These are phyloP conservation scores for Angomonas ambiguus DNA, from an alignment of 208 protist genomes.

Conservation along the genomic window DNA sequence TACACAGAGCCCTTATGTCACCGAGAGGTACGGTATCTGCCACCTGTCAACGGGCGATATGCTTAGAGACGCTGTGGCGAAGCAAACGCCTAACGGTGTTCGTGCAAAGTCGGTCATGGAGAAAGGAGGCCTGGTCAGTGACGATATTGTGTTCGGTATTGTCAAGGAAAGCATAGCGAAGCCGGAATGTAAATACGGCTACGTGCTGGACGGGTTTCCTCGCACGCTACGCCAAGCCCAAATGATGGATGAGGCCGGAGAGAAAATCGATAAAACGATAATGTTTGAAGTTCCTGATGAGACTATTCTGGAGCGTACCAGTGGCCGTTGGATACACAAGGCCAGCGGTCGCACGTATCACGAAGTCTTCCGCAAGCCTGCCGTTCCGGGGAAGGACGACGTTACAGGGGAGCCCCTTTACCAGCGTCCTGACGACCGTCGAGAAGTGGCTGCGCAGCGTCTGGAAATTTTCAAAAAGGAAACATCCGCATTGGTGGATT, in stretches of 20 bases:
- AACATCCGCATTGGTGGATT: constrained; percentile 80
- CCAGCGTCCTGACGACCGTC: constrained; percentile 91
- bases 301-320: constrained; percentile 87
- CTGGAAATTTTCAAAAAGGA: constrained; percentile 87
- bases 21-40: constrained; percentile 88
- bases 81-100: constrained; percentile 62
- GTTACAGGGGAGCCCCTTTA: constrained; percentile 91
- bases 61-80: constrained; percentile 78
- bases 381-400: constrained; percentile 85
- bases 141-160: constrained; percentile 91
- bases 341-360: constrained; percentile 92
- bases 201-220: constrained; percentile 95
- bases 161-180: constrained; percentile 81
- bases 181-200: constrained; percentile 86
- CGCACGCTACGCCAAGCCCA: constrained; percentile 91
- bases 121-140: constrained; percentile 79
- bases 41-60: constrained; percentile 95
- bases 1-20: constrained; percentile 88
- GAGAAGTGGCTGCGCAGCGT: constrained; percentile 83
- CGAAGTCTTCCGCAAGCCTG: constrained; percentile 88
- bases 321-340: constrained; percentile 91
- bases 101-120: constrained; percentile 75
- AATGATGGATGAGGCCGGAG: constrained; percentile 80
- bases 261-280: constrained; percentile 83
- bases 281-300: constrained; percentile 91